Evolutionary conservation across 495 filamentous ascomycete species (phyloP).

Genomic region (Tuber melanosporum): DNA sequence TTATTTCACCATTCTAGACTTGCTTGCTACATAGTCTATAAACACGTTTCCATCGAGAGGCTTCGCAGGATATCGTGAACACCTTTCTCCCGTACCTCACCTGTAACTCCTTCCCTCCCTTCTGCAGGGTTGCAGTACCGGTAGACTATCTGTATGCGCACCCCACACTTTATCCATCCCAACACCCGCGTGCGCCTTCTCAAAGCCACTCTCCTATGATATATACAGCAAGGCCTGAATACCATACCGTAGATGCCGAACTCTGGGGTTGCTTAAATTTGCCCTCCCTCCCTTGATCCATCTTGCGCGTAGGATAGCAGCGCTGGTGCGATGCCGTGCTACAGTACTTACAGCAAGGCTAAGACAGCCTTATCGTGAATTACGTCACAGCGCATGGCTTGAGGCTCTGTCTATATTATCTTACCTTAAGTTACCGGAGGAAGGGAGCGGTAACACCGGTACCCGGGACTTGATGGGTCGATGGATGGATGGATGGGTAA

Average conservation of each 20-base stretch:
- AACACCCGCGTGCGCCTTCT: neutral
- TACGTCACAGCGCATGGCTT: neutral
- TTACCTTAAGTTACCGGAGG: neutral
- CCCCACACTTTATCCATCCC: neutral
- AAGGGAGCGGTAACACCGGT: neutral
- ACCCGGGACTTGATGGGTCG: neutral
- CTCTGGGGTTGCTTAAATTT: neutral
- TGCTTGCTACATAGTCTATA: neutral
- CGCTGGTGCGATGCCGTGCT: neutral
- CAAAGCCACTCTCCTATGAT: neutral
- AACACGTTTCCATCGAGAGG: neutral
- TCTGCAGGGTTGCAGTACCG: neutral
- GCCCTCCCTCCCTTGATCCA: neutral
- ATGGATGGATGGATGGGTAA: neutral
- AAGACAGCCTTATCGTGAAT: neutral
- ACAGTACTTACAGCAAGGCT: neutral
- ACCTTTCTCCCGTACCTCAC: neutral
- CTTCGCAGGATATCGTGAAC: neutral
- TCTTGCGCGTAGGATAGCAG: neutral
- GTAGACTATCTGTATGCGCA: neutral
- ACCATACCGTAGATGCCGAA: neutral
- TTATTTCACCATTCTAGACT: neutral
- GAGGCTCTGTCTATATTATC: neutral
- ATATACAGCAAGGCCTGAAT: neutral
- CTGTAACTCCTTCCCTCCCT: neutral